Percentiles rank a stretch among this genome's conserved stretches.
phyloP scores from a whole-genome alignment of 2,329 filamentous ascomycete genomes.

The Penicillium sp. region DNA sequence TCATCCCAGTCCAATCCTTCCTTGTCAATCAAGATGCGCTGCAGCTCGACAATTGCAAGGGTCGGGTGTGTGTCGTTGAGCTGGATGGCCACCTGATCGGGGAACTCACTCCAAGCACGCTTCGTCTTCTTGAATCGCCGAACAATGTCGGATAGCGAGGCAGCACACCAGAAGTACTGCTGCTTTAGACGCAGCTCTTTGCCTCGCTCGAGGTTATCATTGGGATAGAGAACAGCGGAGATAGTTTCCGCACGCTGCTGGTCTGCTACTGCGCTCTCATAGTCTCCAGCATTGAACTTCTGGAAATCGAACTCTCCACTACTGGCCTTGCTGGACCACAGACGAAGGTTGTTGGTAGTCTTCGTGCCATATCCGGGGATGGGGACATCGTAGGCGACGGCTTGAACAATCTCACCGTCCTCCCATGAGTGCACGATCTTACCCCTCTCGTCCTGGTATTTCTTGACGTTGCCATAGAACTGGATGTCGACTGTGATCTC shows the following conservation, averaged over 20 bases:
- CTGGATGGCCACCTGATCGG: conserved; percentile 93
- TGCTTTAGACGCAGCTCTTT: conserved; percentile 98
- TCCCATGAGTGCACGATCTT: conserved; percentile 77
- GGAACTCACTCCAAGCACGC: conserved; percentile 84
- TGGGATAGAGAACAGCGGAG: conserved; percentile 93
- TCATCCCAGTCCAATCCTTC: conserved; percentile 92
- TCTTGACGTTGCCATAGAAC: conserved; percentile 85
- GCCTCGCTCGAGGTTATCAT: conserved; percentile 92
- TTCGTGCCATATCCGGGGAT: conserved; percentile 86
- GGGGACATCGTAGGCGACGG: conserved; percentile 87
- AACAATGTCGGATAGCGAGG: conserved; percentile 92
- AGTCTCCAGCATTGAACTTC: conserved; percentile 98
- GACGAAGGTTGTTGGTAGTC: conserved; percentile 91
- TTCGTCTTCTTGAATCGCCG: conserved; percentile 97
- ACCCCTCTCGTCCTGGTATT: conserved; percentile 69
- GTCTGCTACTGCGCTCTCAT: conserved; percentile 96
- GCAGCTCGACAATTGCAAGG: conserved; percentile 89
- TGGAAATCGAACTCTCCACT: conserved; percentile 99
- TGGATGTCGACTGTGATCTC: conserved; percentile 96
- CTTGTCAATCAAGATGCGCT: conserved; percentile 83
- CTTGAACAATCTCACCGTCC: conserved; percentile 85
- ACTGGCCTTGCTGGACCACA: conserved; percentile 97
- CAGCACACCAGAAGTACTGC: conserved; percentile 99
- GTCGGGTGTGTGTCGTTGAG: conserved; percentile 98
- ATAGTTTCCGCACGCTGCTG: conserved; percentile 99